These are phyloP conservation scores for Trapa incisa DNA, from an alignment of 345 rosid genomes.

Conservation along the genomic window DNA sequence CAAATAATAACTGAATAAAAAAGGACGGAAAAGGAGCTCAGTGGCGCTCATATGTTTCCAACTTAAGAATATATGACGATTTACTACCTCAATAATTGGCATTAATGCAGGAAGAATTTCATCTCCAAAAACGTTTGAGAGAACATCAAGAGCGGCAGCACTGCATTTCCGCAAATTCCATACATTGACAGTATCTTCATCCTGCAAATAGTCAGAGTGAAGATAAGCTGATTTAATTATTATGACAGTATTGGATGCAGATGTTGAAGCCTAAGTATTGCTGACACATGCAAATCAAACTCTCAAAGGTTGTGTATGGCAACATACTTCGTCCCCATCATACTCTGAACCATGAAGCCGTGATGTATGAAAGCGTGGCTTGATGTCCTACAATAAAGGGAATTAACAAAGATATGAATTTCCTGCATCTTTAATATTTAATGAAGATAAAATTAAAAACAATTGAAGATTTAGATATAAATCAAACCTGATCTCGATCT, in stretches of 20 bases:
- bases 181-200: slow-evolving; percentile 68
- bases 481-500: slow-evolving; percentile 86
- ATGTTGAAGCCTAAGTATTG: too few species aligned
- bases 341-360: slow-evolving; percentile 79
- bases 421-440: background rate
- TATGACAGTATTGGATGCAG: too few species aligned
- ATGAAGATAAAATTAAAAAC: background rate
- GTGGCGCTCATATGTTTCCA: too few species aligned
- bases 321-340: slow-evolving; percentile 58
- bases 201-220: slow-evolving; percentile 18
- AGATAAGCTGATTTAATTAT: too few species aligned
- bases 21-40: too few species aligned
- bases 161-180: slow-evolving; percentile 99
- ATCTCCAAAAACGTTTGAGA: slow-evolving; percentile 89
- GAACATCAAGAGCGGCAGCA: slow-evolving; percentile 88
- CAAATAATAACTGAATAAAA: too few species aligned
- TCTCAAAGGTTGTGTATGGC: background rate
- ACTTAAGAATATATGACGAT: too few species aligned
- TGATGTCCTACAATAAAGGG: slow-evolving; percentile 55
- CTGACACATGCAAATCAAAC: too few species aligned
- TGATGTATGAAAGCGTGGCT: slow-evolving; percentile 92
- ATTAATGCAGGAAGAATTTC: slow-evolving; percentile 86
- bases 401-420: background rate
- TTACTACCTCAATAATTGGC: slow-evolving; percentile 91
- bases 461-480: background rate